A percentile compares a stretch with the other conserved stretches of the same genome.
phyloP scores from a whole-genome alignment of 2,329 filamentous ascomycete genomes.

The Aspergillus puulaauensis region DNA sequence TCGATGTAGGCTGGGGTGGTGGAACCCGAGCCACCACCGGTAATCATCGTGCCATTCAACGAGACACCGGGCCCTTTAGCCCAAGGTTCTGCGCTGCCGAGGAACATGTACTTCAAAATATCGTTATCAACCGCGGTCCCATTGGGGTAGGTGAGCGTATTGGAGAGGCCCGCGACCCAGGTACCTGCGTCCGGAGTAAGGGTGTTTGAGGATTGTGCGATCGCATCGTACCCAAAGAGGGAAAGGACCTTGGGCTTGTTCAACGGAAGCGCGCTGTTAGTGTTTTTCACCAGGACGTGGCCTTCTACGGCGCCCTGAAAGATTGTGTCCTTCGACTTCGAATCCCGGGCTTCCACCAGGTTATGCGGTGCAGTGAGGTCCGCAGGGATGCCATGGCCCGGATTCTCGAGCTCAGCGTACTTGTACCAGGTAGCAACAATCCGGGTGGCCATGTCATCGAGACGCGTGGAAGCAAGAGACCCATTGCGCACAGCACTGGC shows the following conservation, averaged over 20 bases:
- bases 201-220: conserved; percentile 7
- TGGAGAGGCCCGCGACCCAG: neutral
- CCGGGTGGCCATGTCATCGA: conserved; percentile 16
- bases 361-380: conserved; percentile 47
- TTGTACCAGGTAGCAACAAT: conserved; percentile 15
- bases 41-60: conserved; percentile 50
- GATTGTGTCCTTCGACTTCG: conserved; percentile 26
- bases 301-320: conserved; percentile 56
- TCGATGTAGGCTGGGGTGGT: conserved; percentile 50
- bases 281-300: conserved; percentile 58
- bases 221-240: conserved; percentile 61
- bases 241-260: conserved; percentile 36
- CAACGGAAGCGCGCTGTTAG: conserved; percentile 50
- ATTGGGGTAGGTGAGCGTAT: conserved; percentile 10
- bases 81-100: neutral
- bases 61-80: conserved; percentile 24
- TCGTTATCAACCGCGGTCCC: neutral
- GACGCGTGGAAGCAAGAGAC: neutral
- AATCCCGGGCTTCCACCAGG: conserved; percentile 54
- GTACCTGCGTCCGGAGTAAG: neutral
- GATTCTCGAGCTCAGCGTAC: conserved; percentile 25
- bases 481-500: conserved; percentile 11
- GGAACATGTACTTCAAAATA: neutral
- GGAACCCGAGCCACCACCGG: conserved; percentile 52
- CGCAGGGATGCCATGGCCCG: conserved; percentile 29